These are phyloP conservation scores for Beauveria rudraprayagi DNA, from an alignment of 2,329 filamentous ascomycete genomes.

Conservation along the genomic window DNA sequence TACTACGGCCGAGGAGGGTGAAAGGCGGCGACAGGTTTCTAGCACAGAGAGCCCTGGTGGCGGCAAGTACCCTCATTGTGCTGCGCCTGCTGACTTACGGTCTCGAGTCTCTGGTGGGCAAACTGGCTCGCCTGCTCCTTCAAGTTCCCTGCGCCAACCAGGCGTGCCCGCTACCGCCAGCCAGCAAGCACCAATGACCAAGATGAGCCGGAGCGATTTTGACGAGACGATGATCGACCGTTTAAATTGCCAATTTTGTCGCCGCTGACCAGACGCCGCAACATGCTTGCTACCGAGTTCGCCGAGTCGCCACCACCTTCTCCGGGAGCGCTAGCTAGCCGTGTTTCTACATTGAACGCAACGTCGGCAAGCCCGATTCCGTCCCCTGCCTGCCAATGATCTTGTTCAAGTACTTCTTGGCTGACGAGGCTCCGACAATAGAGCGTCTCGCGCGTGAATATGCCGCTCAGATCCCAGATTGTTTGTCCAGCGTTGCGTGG, in stretches of 20 bases:
- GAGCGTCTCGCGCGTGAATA: background rate
- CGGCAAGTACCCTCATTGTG: background rate
- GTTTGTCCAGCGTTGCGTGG: too few species aligned
- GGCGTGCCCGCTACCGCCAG: background rate
- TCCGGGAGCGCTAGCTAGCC: slow-evolving; percentile 77
- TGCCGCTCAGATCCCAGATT: too few species aligned
- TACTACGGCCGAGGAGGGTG: background rate
- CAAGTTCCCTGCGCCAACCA: background rate
- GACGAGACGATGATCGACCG: background rate
- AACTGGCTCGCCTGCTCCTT: background rate
- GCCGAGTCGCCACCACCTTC: slow-evolving; percentile 81
- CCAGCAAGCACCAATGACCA: background rate
- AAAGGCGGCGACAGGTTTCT: background rate
- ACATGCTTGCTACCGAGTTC: slow-evolving; percentile 92
- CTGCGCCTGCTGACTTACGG: background rate
- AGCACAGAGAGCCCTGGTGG: background rate
- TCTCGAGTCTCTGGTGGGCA: background rate
- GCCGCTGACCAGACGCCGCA: slow-evolving; percentile 81
- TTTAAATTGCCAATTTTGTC: slow-evolving; percentile 44
- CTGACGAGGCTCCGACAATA: background rate
- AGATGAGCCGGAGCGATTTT: background rate
- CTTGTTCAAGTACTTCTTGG: background rate
- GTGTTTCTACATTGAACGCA: background rate
- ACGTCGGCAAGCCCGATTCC: background rate
- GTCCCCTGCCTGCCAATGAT: background rate